Evolutionary conservation across 140 eudicot species (phyloP).

Genomic region (Flaveria floridana): DNA sequence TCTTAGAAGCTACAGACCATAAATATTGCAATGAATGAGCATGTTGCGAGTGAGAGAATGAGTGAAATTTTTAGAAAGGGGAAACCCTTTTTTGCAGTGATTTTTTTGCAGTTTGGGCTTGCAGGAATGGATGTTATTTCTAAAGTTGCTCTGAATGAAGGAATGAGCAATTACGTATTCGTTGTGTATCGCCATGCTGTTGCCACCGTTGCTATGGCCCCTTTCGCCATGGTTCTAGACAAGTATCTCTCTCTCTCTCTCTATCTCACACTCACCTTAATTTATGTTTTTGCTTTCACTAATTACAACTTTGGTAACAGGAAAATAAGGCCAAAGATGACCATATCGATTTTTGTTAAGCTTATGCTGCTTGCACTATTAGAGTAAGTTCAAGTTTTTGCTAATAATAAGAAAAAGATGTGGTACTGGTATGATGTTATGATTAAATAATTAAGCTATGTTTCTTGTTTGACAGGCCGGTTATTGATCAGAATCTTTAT

Average conservation of each 20-base stretch:
- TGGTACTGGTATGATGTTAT: background rate
- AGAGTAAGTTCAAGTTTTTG: conserved; percentile 50
- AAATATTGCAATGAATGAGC: conserved; percentile 29
- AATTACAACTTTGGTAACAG: conserved; percentile 38
- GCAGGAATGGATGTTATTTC: conserved; percentile 90
- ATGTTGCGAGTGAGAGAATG: conserved; percentile 29
- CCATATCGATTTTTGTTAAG: conserved; percentile 49
- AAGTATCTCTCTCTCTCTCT: conserved; percentile 44
- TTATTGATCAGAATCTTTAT: conserved; percentile 82
- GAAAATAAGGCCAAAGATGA: conserved; percentile 87
- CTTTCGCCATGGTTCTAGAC: conserved; percentile 77
- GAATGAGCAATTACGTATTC: conserved; percentile 82
- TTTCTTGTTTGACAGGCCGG: conserved; percentile 58
- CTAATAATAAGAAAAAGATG: background rate
- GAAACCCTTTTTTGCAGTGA: conserved; percentile 68
- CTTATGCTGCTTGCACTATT: conserved; percentile 57
- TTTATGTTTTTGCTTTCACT: background rate
- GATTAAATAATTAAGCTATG: conserved; percentile 19
- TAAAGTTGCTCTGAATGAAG: conserved; percentile 77
- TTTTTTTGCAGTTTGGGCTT: conserved; percentile 72
- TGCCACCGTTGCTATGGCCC: conserved; percentile 68
- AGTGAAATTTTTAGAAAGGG: conserved; percentile 41
- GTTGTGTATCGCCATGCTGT: conserved; percentile 84
- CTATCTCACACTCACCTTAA: background rate
- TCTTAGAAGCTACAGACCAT: conserved; percentile 9